phyloP scores from a whole-genome alignment of 495 filamentous ascomycete genomes.

The Apiosordaria backusii region DNA sequence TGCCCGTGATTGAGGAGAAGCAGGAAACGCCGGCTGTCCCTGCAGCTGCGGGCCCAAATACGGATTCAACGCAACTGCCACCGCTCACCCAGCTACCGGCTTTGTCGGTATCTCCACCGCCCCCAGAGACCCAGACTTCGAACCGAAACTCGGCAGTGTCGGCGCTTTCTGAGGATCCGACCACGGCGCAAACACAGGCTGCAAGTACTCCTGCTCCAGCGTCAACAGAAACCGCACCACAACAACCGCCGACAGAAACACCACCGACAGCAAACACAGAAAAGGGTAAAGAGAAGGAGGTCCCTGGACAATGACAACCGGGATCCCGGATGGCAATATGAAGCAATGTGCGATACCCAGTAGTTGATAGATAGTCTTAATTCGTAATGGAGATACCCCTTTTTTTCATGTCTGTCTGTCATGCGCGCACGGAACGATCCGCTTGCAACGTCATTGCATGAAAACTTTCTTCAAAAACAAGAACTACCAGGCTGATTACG shows the following conservation, averaged over 20 bases:
- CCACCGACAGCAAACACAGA: neutral
- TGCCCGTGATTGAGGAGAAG: slow-evolving; percentile 15
- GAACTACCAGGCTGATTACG: no score
- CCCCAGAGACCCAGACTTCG: neutral
- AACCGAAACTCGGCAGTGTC: slow-evolving; percentile 12
- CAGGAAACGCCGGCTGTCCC: neutral
- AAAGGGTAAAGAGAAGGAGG: neutral
- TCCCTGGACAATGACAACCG: no score
- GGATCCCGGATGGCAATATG: no score
- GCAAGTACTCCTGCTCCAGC: no score
- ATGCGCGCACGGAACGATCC: neutral
- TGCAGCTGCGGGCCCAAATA: neutral
- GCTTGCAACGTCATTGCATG: neutral
- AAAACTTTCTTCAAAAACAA: no score
- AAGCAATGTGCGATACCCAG: neutral
- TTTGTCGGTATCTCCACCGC: slow-evolving; percentile 6
- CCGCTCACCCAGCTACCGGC: neutral
- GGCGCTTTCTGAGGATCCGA: slow-evolving; percentile 7
- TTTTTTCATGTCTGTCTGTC: neutral
- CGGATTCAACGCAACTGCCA: neutral
- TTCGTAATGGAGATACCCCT: slow-evolving; percentile 19
- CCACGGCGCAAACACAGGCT: neutral
- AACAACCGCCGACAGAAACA: no score
- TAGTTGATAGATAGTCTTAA: slow-evolving; percentile 5
- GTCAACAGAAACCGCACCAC: no score